Evolutionary conservation across 345 rosid species (phyloP).

Genomic region (Citropsis articulata): DNA sequence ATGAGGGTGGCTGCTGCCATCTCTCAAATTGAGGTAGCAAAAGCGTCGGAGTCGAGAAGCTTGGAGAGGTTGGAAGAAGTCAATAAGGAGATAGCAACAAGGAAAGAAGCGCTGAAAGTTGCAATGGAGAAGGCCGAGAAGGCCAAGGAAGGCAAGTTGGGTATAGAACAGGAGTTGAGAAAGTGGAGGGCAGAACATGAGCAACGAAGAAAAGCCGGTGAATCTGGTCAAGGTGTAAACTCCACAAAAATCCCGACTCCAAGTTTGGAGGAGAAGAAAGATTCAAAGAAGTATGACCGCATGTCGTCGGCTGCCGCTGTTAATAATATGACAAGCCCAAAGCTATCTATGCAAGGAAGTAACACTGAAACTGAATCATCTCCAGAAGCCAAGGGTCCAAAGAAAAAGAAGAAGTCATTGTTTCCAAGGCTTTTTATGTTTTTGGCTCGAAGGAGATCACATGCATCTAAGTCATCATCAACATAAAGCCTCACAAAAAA

Average conservation of each 20-base stretch:
- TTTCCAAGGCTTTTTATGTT: slow-evolving; percentile 79
- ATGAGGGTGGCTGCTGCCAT: slow-evolving; percentile 65
- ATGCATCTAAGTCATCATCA: slow-evolving; percentile 35
- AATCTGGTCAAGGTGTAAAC: slow-evolving; percentile 33
- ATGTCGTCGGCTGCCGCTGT: slow-evolving; percentile 11
- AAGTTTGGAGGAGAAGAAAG: slow-evolving; percentile 40
- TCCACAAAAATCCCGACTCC: slow-evolving; percentile 22
- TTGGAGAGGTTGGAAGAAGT: slow-evolving; percentile 60
- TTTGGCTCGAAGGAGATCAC: slow-evolving; percentile 52
- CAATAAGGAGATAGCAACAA: slow-evolving; percentile 48
- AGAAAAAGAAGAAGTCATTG: slow-evolving; percentile 73
- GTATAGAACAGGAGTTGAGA: slow-evolving; percentile 81
- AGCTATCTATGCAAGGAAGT: slow-evolving; percentile 20
- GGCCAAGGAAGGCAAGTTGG: slow-evolving; percentile 86
- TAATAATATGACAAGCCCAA: slow-evolving; percentile 26
- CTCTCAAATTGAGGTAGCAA: slow-evolving; percentile 70
- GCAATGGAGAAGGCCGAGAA: slow-evolving; percentile 82
- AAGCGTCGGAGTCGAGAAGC: slow-evolving; percentile 56
- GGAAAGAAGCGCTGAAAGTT: slow-evolving; percentile 55
- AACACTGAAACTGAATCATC: slow-evolving; percentile 29
- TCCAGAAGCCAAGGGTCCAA: slow-evolving; percentile 35
- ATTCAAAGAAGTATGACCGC: slow-evolving; percentile 23
- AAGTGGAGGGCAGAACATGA: slow-evolving; percentile 86
- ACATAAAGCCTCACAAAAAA: slow-evolving; percentile 10
- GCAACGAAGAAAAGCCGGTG: slow-evolving; percentile 53